Evolutionary conservation across 1,139 yeast species (phyloP), one percentile per base, ranked within the genome.

Genomic region (Schwanniomyces etchellsii): DNA sequence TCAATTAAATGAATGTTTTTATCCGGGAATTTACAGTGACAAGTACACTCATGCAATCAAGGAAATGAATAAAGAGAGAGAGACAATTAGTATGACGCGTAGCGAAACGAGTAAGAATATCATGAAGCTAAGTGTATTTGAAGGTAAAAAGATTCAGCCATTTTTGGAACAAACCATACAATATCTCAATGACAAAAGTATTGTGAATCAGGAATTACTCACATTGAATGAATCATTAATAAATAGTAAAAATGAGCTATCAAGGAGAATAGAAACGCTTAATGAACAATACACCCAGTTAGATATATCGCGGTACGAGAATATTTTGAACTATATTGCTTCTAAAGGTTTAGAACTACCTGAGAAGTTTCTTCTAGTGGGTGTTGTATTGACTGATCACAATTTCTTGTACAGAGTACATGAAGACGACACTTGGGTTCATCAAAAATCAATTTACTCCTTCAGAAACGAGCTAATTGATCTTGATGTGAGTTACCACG

Each of bases 101-200:
- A 30, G 44, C 11, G 34, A 43, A 25, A 27, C 46, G 9, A 42
- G 58, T 20, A 41, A 44, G 20, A 39, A 43, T 28, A 45, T 62
- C 17, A 54, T 62, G 55, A 40, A 44, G 5, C 41, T 52, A 31
- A 60, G 47, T 31, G 55, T 64, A 7, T 61, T 60, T 37, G 67
- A 60, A 38, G 70, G 70, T 2, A 61, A 61, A 37, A 49, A 48
- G 17, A 47, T 63, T 17, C 50, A 47, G 22, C 40, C 43, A 4
- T 39, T 63, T 11, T 38, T 63, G 20, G 43, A 45, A 14, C 44
- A 43, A 5, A 38, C 59, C 2, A 43, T 49, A 4, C 30, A 30
- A 10, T 45, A 50, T 32, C 39, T 57, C 17, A 34, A 35, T 21
- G 28, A 35, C 17, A 15, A 33, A 20, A 31, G 29, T 1, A 50